Percentiles rank a stretch among this genome's conserved stretches.
Evolutionary conservation across 2,329 filamentous ascomycete species (phyloP).

Genomic region (Aspergillus sojae): DNA sequence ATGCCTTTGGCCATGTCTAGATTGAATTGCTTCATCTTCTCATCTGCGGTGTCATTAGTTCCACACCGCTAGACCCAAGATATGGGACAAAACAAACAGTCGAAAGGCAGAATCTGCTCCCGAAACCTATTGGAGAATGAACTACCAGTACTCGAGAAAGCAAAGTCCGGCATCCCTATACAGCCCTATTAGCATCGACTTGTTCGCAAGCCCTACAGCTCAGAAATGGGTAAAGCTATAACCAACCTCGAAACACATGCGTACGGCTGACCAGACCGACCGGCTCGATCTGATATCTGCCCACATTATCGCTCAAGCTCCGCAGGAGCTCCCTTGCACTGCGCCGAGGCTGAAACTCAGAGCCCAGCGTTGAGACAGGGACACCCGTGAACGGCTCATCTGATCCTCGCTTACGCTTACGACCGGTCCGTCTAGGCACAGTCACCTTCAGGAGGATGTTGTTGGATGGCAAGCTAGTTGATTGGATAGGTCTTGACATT

Average conservation of each 20-base stretch:
- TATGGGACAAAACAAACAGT: slow-evolving; percentile 55
- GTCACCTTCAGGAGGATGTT: slow-evolving; percentile 86
- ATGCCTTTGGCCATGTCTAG: slow-evolving; percentile 65
- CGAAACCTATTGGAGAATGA: slow-evolving; percentile 72
- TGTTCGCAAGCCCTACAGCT: neutral
- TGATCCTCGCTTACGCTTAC: slow-evolving; percentile 81
- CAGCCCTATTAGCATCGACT: slow-evolving; percentile 1
- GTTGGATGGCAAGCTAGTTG: slow-evolving; percentile 73
- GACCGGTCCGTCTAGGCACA: slow-evolving; percentile 81
- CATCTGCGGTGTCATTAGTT: slow-evolving; percentile 42
- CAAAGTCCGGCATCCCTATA: slow-evolving; percentile 77
- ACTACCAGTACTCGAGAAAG: slow-evolving; percentile 71
- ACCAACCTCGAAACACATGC: slow-evolving; percentile 76
- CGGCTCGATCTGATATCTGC: slow-evolving; percentile 67
- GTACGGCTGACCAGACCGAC: slow-evolving; percentile 75
- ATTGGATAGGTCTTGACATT: slow-evolving; percentile 75
- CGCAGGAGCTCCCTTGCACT: slow-evolving; percentile 31
- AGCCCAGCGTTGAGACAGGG: slow-evolving; percentile 31
- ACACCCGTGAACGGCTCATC: slow-evolving; percentile 64
- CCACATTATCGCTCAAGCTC: slow-evolving; percentile 70
- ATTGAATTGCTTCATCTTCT: slow-evolving; percentile 65
- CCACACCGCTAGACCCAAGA: neutral
- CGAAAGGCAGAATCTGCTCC: slow-evolving; percentile 70
- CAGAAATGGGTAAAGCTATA: too few species aligned
- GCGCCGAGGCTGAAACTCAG: slow-evolving; percentile 19